Conservation (phyloP, 495 filamentous ascomycete species). For the Xylaria acuta region DNA sequence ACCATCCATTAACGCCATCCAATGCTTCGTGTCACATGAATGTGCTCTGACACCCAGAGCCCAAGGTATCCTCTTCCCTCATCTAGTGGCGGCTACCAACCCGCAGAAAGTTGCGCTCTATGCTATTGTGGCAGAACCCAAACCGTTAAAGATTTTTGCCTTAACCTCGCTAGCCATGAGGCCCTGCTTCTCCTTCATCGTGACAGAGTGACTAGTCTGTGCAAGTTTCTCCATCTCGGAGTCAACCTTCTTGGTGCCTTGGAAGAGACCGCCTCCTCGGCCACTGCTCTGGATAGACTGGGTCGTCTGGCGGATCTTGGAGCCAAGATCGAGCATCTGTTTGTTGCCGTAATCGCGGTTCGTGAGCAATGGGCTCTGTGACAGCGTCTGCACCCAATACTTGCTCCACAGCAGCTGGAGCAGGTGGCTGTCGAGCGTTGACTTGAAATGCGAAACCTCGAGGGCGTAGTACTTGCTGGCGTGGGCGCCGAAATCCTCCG, state of each 20-base stretch:
- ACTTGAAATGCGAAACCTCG: conserved; percentile 92
- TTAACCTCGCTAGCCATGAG: conserved; percentile 84
- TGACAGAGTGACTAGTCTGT: conserved; percentile 78
- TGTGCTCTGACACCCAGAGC: conserved; percentile 3
- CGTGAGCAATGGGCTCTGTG: conserved; percentile 88
- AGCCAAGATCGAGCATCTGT: conserved; percentile 86
- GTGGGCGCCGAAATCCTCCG: conserved; percentile 96
- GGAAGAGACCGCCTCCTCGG: conserved; percentile 25
- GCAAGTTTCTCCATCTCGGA: conserved; percentile 79
- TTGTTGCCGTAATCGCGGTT: conserved; percentile 93
- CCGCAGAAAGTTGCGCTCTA: neutral
- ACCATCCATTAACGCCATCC: conserved; percentile 22
- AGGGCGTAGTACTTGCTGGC: conserved; percentile 87
- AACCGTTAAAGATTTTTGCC: conserved; percentile 78
- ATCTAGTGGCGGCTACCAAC: neutral
- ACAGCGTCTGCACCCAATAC: conserved; percentile 98
- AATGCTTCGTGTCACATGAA: conserved; percentile 28
- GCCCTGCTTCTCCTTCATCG: conserved; percentile 84
- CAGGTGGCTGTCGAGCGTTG: conserved; percentile 81
- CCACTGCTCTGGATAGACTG: conserved; percentile 45
- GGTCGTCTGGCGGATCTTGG: conserved; percentile 74
- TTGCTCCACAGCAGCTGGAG: conserved; percentile 97
- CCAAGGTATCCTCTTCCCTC: neutral
- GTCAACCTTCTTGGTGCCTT: conserved; percentile 47
- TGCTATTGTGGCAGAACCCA: conserved; percentile 48